Percentiles rank a stretch among this genome's conserved stretches.
These are phyloP conservation scores for Phylloporus sp. DNA, from an alignment of 768 basidiomycete species.

Conservation along the genomic window DNA sequence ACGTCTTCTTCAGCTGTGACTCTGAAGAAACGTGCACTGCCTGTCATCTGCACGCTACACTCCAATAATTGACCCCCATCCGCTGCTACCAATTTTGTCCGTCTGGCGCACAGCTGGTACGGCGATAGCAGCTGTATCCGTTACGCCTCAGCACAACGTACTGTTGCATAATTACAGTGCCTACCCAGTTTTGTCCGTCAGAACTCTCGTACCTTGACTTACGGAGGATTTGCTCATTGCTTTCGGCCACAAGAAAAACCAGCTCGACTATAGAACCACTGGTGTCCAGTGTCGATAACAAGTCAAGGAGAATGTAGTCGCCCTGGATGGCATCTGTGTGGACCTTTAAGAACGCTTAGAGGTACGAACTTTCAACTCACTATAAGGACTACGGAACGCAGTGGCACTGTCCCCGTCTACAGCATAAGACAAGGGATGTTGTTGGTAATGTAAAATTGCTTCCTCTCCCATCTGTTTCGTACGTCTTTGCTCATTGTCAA, in stretches of 20 bases:
- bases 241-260: conserved; percentile 35
- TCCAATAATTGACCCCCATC: conserved; percentile 14
- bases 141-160: neutral
- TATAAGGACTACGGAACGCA: conserved; percentile 45
- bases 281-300: conserved; percentile 27
- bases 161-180: conserved; percentile 3
- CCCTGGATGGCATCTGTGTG: conserved; percentile 25
- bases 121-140: conserved; percentile 15
- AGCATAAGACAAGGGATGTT: conserved; percentile 47
- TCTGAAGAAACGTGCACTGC: conserved; percentile 29
- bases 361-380: conserved; percentile 33
- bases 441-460: conserved; percentile 36
- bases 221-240: conserved; percentile 32
- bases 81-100: neutral
- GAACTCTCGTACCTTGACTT: conserved; percentile 29
- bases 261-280: conserved; percentile 25
- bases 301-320: conserved; percentile 40
- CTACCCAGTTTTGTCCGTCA: conserved; percentile 33
- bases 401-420: conserved; percentile 52
- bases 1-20: conserved; percentile 25
- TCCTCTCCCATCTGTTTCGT: conserved; percentile 32
- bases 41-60: conserved; percentile 23
- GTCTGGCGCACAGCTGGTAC: conserved; percentile 6
- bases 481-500: conserved; percentile 39
- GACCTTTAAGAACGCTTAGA: conserved; percentile 13